Percentiles rank a stretch among this genome's conserved stretches.
Evolutionary conservation across 2,329 filamentous ascomycete species (phyloP).

Genomic region (Aspergillus terreus): DNA sequence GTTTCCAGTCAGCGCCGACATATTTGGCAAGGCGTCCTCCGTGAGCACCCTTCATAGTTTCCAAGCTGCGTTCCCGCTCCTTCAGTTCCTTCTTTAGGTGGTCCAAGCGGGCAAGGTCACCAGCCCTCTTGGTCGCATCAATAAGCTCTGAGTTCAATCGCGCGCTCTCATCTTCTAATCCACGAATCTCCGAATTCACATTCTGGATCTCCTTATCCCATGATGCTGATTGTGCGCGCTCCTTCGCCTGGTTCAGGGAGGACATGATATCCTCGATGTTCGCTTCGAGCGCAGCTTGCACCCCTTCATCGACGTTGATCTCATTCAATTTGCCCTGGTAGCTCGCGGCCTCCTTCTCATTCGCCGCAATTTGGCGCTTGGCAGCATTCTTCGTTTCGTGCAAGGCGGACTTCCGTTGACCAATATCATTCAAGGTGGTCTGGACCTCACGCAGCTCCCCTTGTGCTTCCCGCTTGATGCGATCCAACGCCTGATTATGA

Average conservation of each 20-base stretch:
- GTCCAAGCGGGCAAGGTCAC: slow-evolving; percentile 79
- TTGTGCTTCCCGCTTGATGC: slow-evolving; percentile 67
- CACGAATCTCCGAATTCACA: slow-evolving; percentile 62
- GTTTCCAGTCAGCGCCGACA: slow-evolving; percentile 65
- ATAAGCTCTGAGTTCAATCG: slow-evolving; percentile 75
- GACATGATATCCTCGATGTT: slow-evolving; percentile 66
- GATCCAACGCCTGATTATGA: slow-evolving; percentile 74
- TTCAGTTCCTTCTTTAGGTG: slow-evolving; percentile 75
- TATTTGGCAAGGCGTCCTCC: slow-evolving; percentile 63
- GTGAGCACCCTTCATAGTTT: slow-evolving; percentile 74
- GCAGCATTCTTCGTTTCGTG: slow-evolving; percentile 71
- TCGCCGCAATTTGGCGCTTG: slow-evolving; percentile 66
- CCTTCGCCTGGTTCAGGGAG: slow-evolving; percentile 59
- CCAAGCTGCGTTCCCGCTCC: slow-evolving; percentile 68
- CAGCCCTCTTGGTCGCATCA: slow-evolving; percentile 74
- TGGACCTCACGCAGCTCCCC: slow-evolving; percentile 73
- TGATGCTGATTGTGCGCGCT: slow-evolving; percentile 59
- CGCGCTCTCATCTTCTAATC: slow-evolving; percentile 68
- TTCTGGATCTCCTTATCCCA: slow-evolving; percentile 69
- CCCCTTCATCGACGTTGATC: slow-evolving; percentile 83
- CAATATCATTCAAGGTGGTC: slow-evolving; percentile 66
- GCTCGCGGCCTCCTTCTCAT: slow-evolving; percentile 65
- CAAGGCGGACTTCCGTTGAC: slow-evolving; percentile 67
- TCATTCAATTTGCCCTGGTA: slow-evolving; percentile 66
- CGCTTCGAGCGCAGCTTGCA: slow-evolving; percentile 71